phyloP scores from a whole-genome alignment of 2,329 filamentous ascomycete genomes.

The Exophiala viscosa region DNA sequence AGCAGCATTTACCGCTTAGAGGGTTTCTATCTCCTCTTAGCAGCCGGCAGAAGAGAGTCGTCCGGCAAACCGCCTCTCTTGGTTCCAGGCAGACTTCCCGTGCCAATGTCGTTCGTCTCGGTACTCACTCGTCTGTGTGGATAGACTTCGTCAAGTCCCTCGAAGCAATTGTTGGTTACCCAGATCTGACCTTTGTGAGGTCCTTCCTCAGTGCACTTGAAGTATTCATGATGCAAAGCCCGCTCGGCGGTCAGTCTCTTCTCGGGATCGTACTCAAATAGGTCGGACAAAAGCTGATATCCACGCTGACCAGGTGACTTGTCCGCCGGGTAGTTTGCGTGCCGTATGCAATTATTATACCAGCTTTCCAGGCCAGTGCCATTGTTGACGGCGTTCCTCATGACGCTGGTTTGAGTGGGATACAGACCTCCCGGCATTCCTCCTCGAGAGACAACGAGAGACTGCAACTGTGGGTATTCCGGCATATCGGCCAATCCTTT shows the following conservation, averaged over 20 bases:
- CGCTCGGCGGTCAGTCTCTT: conserved; percentile 83
- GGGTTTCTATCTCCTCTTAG: conserved; percentile 25
- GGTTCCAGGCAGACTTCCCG: conserved; percentile 80
- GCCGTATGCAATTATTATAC: conserved; percentile 69
- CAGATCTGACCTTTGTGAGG: conserved; percentile 28
- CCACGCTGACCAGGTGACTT: conserved; percentile 69
- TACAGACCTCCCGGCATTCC: conserved; percentile 32
- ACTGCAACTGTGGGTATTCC: conserved; percentile 70
- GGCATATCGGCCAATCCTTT: conserved; percentile 79
- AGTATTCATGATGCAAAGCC: conserved; percentile 88
- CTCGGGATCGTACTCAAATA: conserved; percentile 89
- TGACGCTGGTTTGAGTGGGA: conserved; percentile 35
- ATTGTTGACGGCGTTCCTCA: conserved; percentile 44
- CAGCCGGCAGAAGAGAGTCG: conserved; percentile 46
- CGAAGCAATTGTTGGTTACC: conserved; percentile 81
- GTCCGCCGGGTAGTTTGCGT: conserved; percentile 49
- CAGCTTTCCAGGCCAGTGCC: conserved; percentile 68
- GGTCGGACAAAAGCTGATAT: conserved; percentile 71
- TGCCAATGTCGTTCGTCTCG: conserved; percentile 95
- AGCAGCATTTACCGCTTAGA: not conserved
- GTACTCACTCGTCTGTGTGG: conserved; percentile 85
- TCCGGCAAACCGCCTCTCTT: conserved; percentile 84
- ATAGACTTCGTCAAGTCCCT: conserved; percentile 83
- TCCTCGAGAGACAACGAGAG: conserved; percentile 43
- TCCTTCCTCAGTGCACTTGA: conserved; percentile 57